Percentiles rank a stretch among this genome's conserved stretches.
Evolutionary conservation across 495 filamentous ascomycete genomes (phyloP).

Genomic region (Sordaria brevicollis): DNA sequence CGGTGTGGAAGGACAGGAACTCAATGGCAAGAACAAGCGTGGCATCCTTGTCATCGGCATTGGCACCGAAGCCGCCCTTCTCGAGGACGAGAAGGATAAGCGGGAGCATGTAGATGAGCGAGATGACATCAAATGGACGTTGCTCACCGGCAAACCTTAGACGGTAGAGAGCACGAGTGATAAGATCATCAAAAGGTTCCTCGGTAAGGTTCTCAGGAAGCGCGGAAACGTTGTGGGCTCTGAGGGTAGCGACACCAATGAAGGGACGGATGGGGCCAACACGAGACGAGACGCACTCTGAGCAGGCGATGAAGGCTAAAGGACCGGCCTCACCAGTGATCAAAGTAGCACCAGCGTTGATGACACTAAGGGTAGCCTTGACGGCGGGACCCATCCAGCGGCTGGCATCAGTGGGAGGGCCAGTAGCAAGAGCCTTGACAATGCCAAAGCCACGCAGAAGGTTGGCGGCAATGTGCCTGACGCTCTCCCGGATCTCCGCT

Average conservation of each 20-base stretch:
- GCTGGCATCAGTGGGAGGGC: constrained; percentile 73
- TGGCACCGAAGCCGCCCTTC: constrained; percentile 65
- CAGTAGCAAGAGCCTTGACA: constrained; percentile 67
- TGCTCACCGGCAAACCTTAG: constrained; percentile 86
- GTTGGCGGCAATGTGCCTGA: constrained; percentile 55
- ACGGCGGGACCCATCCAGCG: constrained; percentile 79
- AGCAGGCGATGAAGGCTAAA: constrained; percentile 63
- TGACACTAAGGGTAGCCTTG: constrained; percentile 54
- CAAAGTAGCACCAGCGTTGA: constrained; percentile 68
- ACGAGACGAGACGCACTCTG: constrained; percentile 62
- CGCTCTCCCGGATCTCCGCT: constrained; percentile 57
- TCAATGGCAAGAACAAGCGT: constrained; percentile 88
- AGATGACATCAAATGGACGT: constrained; percentile 75
- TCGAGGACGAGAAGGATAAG: constrained; percentile 65
- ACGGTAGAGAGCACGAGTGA: constrained; percentile 84
- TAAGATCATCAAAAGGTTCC: constrained; percentile 74
- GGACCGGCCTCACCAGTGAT: constrained; percentile 74
- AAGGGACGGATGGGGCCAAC: constrained; percentile 68
- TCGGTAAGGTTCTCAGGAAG: constrained; percentile 59
- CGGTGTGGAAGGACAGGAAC: constrained; percentile 78
- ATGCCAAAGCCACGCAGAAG: constrained; percentile 75
- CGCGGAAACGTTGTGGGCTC: constrained; percentile 61
- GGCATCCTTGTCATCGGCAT: constrained; percentile 68
- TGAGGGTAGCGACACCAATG: constrained; percentile 76
- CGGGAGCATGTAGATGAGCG: constrained; percentile 78